Base-by-base conservation (phyloP, 78 protist species). In the Dictyostelium intermedium region DNA sequence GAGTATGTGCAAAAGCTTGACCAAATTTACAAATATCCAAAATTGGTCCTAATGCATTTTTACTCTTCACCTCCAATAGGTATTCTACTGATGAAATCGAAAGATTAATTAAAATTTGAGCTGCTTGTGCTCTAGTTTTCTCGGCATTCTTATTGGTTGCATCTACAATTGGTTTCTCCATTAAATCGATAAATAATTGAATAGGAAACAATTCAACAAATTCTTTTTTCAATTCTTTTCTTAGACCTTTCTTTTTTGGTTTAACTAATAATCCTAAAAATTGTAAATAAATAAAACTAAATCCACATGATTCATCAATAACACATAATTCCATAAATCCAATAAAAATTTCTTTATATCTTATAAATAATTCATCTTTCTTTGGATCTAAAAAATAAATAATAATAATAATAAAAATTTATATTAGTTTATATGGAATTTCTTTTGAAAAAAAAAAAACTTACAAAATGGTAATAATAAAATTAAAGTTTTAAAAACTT, bases 21-120 rank as follows among this genome's bases (percentile, higher is more conserved):
- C 87, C 87, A 5, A 80, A 66, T 47, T 89, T 89, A 80, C 94
- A 89, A 23, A 89, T 20, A 32, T 89, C 94, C 20, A 89, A 80
- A 20, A 89, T 89, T 0, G 50, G n/a, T 4, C 66, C 80, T 14
- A 89, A 70, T 32, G 79, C 85, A n/a, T 74, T 74, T 20, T 56
- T 56, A 74, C 72, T 89, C 32, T 89, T 89, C 9, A 80, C 25
- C 23, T 81, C 87, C 10, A 45, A 37, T 35, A 89, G 70, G 50
- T 32, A n/a, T 18, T 43, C 81, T 60, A 63, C 10, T 11, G 87
- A 80, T 69, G 79, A 61, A 1, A 63, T 80, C 23, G 94, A 34
- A 18, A 78, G 60, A 80, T 89, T 47, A 50, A 89, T 89, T 32
- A 89, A 47, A 47, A 89, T 63, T 69, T 89, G 94, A 35, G 94